Evolutionary conservation across 164 flowering plant species (phyloP), one percentile per base, ranked within the genome.

Genomic region (Malania oleifera): DNA sequence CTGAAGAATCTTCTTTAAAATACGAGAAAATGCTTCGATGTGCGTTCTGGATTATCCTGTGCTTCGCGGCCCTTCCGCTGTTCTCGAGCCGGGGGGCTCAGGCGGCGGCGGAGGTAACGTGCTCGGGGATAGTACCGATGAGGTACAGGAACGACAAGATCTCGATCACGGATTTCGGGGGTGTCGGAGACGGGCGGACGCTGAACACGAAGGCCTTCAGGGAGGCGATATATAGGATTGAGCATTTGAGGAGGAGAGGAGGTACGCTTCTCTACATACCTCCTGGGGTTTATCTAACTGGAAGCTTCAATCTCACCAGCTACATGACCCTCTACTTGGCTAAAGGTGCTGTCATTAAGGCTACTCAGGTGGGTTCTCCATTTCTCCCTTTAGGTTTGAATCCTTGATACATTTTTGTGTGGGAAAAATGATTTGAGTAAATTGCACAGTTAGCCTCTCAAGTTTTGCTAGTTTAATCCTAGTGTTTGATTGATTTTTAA

Each of bases 291-390:
- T 93, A 73, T 75, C 75, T 93, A 41, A 93, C 98, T 1, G 93
- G 63, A 44, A 68, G 82, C 61, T 89, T 92, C 62, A 82, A 80
- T 44, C 85, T 92, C 29, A 89, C 98, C 0, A 92, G 98, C 58
- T 91, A 79, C 59, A 92, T 92, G 96, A 92, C 98, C 23, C 82
- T 92, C 34, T 92, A 79, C 67, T 61, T 92, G 66, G 93, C 98
- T 47, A 67, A 60, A 51, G 96, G 80, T 40, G 98, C 98, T 23
- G 85, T 84, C 31, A 83, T 92, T 71, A 81, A 73, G 64, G 98
- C 98, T 52, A 80, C 88, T 38, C 79, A 77, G 96, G 97, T 86
- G 52, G 3, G 4, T 12, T 40, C 17, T 15, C 7, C 14, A 5
- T 15, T 11, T 40, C 14, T n/a, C n/a, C n/a, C n/a, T n/a, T n/a